These are phyloP conservation scores for Stachybotrys echinatus DNA, from an alignment of 2,329 filamentous ascomycete genomes.

Conservation along the genomic window DNA sequence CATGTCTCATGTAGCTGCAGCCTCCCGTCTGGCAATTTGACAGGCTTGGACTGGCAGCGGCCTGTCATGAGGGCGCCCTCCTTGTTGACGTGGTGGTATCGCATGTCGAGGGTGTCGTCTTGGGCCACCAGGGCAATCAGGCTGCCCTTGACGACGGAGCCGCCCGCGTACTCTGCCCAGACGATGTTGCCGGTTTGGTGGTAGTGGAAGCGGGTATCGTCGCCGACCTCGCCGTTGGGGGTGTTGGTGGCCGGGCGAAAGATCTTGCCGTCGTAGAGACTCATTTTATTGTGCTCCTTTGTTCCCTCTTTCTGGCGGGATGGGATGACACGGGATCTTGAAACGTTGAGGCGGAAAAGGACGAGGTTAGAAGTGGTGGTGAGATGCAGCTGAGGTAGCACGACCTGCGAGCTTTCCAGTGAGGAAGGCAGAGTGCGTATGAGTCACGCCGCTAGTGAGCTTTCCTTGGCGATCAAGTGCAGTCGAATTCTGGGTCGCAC, in stretches of 20 bases:
- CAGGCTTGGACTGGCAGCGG: slow-evolving; percentile 12
- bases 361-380: background rate
- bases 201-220: slow-evolving; percentile 17
- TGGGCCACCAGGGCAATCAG: slow-evolving; percentile 14
- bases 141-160: slow-evolving; percentile 14
- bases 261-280: slow-evolving; percentile 10
- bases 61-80: slow-evolving; percentile 18
- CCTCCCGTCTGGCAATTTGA: slow-evolving; percentile 14
- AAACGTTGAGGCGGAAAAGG: background rate
- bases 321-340: background rate
- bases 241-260: slow-evolving; percentile 12
- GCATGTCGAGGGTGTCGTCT: slow-evolving; percentile 17
- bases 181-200: slow-evolving; percentile 17
- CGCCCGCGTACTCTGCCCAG: slow-evolving; percentile 19
- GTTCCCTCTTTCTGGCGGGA: too few relatives aligned
- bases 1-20: slow-evolving; percentile 19
- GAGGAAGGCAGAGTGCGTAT: background rate
- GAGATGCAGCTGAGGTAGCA: background rate
- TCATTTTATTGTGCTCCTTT: slow-evolving; percentile 2
- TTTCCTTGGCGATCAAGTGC: too few relatives aligned
- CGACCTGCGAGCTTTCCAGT: too few relatives aligned
- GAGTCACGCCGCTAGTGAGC: too few relatives aligned
- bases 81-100: slow-evolving; percentile 19
- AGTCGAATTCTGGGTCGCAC: too few relatives aligned
- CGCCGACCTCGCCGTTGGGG: slow-evolving; percentile 16